These are phyloP conservation scores for Thalassiosira hispida DNA, from an alignment of 352 stramenopile species.

Conservation along the genomic window DNA sequence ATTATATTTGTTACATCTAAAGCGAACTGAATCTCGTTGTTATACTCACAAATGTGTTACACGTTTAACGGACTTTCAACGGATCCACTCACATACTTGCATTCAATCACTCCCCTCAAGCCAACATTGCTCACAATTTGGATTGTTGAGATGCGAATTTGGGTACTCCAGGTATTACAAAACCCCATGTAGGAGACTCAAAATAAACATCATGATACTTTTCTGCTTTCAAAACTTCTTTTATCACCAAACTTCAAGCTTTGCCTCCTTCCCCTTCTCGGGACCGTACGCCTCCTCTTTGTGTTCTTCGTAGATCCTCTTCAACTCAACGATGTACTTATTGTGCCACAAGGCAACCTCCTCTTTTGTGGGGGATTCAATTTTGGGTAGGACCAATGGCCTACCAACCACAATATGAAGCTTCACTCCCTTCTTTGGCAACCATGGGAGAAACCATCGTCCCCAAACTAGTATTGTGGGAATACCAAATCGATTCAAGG, in stretches of 20 bases:
- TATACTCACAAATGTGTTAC: too few relatives aligned
- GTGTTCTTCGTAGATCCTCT: constrained; percentile 89
- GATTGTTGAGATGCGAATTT: too few relatives aligned
- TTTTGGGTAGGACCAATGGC: constrained; percentile 87
- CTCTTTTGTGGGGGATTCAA: constrained; percentile 88
- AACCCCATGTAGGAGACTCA: too few relatives aligned
- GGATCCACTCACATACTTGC: too few relatives aligned
- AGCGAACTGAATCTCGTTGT: too few relatives aligned
- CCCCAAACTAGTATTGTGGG: constrained; percentile 88
- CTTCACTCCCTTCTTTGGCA: constrained; percentile 86
- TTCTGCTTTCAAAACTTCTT: too few relatives aligned
- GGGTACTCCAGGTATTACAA: too few relatives aligned
- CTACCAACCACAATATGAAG: constrained; percentile 91
- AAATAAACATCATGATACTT: too few relatives aligned
- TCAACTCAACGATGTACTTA: constrained; percentile 88
- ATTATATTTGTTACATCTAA: too few relatives aligned
- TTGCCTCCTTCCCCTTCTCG: constrained; percentile 64
- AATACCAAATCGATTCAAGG: constrained; percentile 88
- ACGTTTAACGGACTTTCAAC: too few relatives aligned
- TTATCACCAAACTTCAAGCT: constrained; percentile 75
- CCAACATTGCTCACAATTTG: too few relatives aligned
- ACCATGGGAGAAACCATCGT: constrained; percentile 84
- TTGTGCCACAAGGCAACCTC: constrained; percentile 90
- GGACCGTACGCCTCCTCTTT: constrained; percentile 86
- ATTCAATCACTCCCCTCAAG: too few relatives aligned